Conservation (phyloP, 1,139 yeast species). For the Suhomyces yuchorum region DNA sequence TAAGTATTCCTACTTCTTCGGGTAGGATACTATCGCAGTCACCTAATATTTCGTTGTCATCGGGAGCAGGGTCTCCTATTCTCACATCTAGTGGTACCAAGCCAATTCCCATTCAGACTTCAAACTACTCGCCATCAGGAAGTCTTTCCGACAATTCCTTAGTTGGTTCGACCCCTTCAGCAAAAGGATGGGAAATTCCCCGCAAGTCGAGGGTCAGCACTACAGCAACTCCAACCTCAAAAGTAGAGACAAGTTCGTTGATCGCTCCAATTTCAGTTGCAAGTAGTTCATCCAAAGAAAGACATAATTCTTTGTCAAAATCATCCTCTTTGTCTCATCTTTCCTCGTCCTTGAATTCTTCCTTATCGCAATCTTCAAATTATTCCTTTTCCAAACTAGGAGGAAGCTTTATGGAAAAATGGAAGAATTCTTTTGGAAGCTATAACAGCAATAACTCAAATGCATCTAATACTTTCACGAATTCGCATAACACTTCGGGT, state of each 20-base stretch:
- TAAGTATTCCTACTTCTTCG: constrained; percentile 4
- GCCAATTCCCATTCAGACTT: constrained; percentile 36
- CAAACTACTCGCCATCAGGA: constrained; percentile 17
- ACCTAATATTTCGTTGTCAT: constrained; percentile 3
- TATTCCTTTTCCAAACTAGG: constrained; percentile 46
- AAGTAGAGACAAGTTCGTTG: constrained; percentile 21
- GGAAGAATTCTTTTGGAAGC: constrained; percentile 39
- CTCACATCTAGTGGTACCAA: constrained; percentile 5
- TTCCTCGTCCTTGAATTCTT: constrained; percentile 43
- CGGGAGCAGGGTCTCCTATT: constrained; percentile 7
- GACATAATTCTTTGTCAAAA: constrained; percentile 29
- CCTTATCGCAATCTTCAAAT: constrained; percentile 41
- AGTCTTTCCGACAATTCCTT: constrained; percentile 36
- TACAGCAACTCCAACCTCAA: constrained; percentile 17
- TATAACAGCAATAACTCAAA: constrained; percentile 12
- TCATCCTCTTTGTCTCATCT: constrained; percentile 47
- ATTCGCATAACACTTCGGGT: constrained; percentile 4
- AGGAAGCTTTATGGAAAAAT: constrained; percentile 50
- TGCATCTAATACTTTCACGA: constrained; percentile 8
- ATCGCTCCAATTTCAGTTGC: constrained; percentile 28
- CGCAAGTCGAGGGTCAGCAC: constrained; percentile 31
- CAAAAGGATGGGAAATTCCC: constrained; percentile 50
- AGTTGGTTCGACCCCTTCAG: constrained; percentile 29
- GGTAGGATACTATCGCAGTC: constrained; percentile 5
- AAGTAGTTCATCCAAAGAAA: constrained; percentile 16